phyloP scores from a whole-genome alignment of 108 stramenopile genomes.

The Epithemia pelagica region DNA sequence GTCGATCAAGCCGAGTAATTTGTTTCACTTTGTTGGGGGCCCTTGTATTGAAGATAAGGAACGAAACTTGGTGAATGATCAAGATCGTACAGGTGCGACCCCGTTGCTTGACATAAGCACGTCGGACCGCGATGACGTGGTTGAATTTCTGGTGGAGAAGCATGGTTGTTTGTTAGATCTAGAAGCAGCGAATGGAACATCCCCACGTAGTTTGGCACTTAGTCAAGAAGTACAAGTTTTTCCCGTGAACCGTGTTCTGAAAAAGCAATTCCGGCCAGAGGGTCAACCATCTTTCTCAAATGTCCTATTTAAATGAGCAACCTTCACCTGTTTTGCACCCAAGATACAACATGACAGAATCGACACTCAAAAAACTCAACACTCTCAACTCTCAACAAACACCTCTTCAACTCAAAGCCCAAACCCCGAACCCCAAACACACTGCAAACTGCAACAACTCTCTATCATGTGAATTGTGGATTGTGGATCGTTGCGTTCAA shows the following conservation, averaged over 20 bases:
- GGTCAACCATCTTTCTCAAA: too few species aligned
- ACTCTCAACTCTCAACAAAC: too few species aligned
- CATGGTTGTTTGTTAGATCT: slow-evolving; percentile 11
- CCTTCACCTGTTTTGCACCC: too few species aligned
- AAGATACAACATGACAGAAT: too few species aligned
- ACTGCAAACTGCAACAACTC: too few species aligned
- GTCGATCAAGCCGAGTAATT: slow-evolving; percentile 27
- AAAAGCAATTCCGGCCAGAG: slow-evolving; percentile 3
- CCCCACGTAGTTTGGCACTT: slow-evolving; percentile 8
- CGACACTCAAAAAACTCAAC: too few species aligned
- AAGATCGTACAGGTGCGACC: slow-evolving; percentile 21
- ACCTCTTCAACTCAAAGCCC: too few species aligned
- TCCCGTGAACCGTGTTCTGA: background rate
- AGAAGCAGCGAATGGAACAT: slow-evolving; percentile 10
- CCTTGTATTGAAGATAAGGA: background rate
- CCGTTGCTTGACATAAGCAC: slow-evolving; percentile 26
- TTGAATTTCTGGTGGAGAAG: slow-evolving; percentile 25
- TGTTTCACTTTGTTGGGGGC: background rate
- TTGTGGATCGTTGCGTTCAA: too few species aligned
- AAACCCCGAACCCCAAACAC: too few species aligned
- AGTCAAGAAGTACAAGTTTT: background rate
- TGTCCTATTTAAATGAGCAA: too few species aligned
- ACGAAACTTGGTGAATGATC: slow-evolving; percentile 15
- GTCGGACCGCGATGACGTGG: slow-evolving; percentile 23
- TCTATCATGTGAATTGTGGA: too few species aligned